Evolutionary conservation across 441 rosid genomes (phyloP), one percentile per base, ranked within the genome.

Genomic region (Mallotus japonicus): DNA sequence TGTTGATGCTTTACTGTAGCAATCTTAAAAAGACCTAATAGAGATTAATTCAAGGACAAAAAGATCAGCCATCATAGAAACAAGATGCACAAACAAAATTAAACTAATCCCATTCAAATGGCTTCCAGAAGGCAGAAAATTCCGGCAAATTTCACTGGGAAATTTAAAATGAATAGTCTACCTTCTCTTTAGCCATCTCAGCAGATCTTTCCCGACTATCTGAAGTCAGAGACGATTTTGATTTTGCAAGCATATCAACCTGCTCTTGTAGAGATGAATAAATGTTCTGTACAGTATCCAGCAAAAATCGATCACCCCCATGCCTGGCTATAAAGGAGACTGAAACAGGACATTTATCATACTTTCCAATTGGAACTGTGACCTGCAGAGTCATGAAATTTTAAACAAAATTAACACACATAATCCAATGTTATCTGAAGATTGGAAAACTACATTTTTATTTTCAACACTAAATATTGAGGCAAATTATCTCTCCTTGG

Each of bases 101-200:
- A 71, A 71, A 65, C 34, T 28, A 61, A 49, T 19, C 68, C 24
- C 59, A 34, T 63, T 58, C 19, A 62, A 65, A 68, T 24, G 28
- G 28, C 28, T 24, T 24, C 28, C 1, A n/a, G 8, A 50, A 59
- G 17, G 24, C 40, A 6, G 12, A n/a, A 73, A 59, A 28, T 9
- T 14, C 22, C 32, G 24, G 46, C 55, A 75, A 5, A 60, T 61
- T 67, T 58, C 5, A 61, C 47, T 42, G 24, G 13, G 1, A 69
- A 3, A 54, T 10, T 17, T 37, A 46, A 58, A 28, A 59, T 54
- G 44, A 34, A 50, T 17, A 56, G 11, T 68, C 19, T 62, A 89
- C 98, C 96, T 88, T 95, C 78, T 93, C 99, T 87, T 95, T 95
- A 67, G 96, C 95, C 72, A 82, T 85, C 76, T 93, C 98, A 67